A percentile compares a stretch with the other conserved stretches of the same genome.
Conservation (phyloP, 1,284 basidiomycete genomes). For the Kwoniella shivajii region DNA sequence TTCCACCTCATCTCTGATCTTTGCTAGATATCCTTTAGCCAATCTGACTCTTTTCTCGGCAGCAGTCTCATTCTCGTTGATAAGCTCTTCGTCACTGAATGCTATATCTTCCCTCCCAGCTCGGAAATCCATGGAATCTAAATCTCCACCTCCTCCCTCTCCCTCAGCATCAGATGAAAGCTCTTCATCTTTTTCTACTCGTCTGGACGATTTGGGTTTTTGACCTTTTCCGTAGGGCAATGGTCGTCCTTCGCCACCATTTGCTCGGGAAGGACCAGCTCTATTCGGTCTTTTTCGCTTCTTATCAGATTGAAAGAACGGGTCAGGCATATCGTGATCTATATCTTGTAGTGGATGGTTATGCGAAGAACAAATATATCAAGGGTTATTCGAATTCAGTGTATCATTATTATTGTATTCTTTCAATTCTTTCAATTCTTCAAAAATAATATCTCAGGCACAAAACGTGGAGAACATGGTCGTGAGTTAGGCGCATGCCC, state of each 20-base stretch:
- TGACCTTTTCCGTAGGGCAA: constrained; percentile 37
- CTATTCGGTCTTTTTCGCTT: constrained; percentile 64
- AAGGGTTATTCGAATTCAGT: too few relatives aligned
- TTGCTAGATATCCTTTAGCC: constrained; percentile 86
- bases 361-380: background rate
- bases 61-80: constrained; percentile 77
- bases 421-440: too few relatives aligned
- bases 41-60: constrained; percentile 89
- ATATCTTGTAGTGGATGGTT: background rate
- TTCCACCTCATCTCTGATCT: constrained; percentile 69
- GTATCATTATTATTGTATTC: too few relatives aligned
- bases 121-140: constrained; percentile 75
- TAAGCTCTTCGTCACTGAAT: constrained; percentile 70
- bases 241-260: constrained; percentile 29
- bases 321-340: constrained; percentile 65
- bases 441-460: too few relatives aligned
- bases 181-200: constrained; percentile 65
- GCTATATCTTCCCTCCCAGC: constrained; percentile 59
- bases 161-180: constrained; percentile 62
- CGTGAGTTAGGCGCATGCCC: too few relatives aligned
- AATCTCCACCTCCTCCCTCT: constrained; percentile 57
- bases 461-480: too few relatives aligned
- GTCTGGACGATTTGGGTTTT: constrained; percentile 19
- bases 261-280: constrained; percentile 34
- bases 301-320: constrained; percentile 74